Conservation (phyloP, 2,329 filamentous ascomycete genomes). For the Diaporthe humulicola region DNA sequence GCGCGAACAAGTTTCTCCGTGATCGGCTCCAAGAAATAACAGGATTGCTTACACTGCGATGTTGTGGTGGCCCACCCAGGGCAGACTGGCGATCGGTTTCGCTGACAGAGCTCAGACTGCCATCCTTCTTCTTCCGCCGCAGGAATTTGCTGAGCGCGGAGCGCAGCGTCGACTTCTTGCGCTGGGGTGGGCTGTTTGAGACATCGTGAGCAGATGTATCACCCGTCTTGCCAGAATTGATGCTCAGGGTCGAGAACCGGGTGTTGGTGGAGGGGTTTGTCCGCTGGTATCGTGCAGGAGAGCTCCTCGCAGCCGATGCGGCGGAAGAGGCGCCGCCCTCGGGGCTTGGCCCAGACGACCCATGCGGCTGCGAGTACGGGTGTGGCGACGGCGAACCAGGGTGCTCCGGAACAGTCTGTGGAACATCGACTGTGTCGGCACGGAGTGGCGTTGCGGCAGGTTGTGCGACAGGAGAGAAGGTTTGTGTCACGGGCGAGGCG, state of each 20-base stretch:
- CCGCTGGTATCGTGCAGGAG: conserved; percentile 48
- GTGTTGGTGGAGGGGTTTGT: conserved; percentile 56
- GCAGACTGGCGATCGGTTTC: conserved; percentile 47
- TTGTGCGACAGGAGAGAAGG: conserved; percentile 30
- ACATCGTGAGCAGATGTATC: conserved; percentile 44
- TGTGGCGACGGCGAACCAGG: conserved; percentile 45
- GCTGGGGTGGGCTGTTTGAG: conserved; percentile 52
- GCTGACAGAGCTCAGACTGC: conserved; percentile 48
- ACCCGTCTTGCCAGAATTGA: conserved; percentile 51
- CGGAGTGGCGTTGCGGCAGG: conserved; percentile 34
- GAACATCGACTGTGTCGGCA: conserved; percentile 41
- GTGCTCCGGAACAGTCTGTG: conserved; percentile 40
- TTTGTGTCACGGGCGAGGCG: conserved; percentile 35
- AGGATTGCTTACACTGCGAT: conserved; percentile 61
- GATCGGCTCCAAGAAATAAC: neutral
- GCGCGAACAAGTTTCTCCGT: neutral
- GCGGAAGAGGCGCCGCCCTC: conserved; percentile 36
- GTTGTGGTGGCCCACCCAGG: conserved; percentile 51
- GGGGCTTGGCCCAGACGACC: conserved; percentile 39
- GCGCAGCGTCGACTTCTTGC: conserved; percentile 71
- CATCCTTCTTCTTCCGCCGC: conserved; percentile 67
- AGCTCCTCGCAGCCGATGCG: conserved; percentile 34
- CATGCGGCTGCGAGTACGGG: conserved; percentile 40
- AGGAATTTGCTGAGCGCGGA: conserved; percentile 70
- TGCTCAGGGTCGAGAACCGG: conserved; percentile 63